Base-by-base conservation (phyloP, 805 yeast genomes). In the Nadsonia fulvescens region DNA sequence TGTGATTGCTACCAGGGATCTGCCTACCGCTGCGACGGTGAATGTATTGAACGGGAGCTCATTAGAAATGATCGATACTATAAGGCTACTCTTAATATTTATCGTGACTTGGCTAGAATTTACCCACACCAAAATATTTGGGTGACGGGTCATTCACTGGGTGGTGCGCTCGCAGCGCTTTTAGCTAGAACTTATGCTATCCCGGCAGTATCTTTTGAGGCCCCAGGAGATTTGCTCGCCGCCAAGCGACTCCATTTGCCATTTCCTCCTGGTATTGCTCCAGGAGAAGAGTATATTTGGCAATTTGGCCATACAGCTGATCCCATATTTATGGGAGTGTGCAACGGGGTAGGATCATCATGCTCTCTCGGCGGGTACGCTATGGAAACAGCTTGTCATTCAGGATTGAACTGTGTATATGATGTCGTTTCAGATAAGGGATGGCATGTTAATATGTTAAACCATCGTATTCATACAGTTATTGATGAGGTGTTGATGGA, bases 241-340 rank as follows among this genome's bases (percentile, higher is more conserved):
- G 66, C 89, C 0, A 61, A 61, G 38, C 61, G 98, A 37, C 56
- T 89, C 23, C 95, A 83, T 51, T 58, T 89, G 25, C 98, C 98
- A 0, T 63, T 66, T 53, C 92, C 96, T 2, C 98, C 98, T 1
- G 93, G 93, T 1, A 46, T 78, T 8, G 83, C 93, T 1, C 51
- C 56, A 5, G 65, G 71, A 39, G 54, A 67, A 51, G 95, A 83
- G 40, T 73, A 78, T 36, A 65, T 89, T 6, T 89, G 92, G 91
- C 95, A 89, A 46, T 55, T 89, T 44, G 98, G 98, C 3, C 86
- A 89, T 46, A 89, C 89, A 2, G 96, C 94, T 0, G 98, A 89
- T 46, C 98, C 98, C 2, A 78, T 89, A 2, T 89, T 61, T 42
- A 75, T 83, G 86, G 98, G 98, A 0, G 83, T 81, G 6, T 89